Evolutionary conservation across 176 grass and related monocot species (phyloP).

Genomic region (Eremochloa ophiuroides): DNA sequence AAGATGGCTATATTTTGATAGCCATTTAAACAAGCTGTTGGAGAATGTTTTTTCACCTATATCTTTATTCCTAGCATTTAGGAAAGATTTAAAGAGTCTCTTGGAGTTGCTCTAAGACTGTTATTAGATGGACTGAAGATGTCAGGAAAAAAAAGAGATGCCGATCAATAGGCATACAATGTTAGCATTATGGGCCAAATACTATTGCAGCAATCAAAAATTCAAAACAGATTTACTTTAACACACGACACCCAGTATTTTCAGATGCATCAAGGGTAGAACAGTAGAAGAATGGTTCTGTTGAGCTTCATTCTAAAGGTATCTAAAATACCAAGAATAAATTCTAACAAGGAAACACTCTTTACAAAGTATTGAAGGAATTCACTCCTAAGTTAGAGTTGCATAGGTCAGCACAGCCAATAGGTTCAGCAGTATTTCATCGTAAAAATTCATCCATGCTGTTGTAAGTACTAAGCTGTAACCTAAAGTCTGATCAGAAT

Average conservation of each 20-base stretch:
- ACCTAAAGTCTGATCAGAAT: slow-evolving; percentile 21
- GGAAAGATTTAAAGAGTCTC: too few species aligned
- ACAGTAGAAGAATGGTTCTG: neutral
- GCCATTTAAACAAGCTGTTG: too few species aligned
- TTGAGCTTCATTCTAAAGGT: neutral
- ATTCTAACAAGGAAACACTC: slow-evolving; percentile 13
- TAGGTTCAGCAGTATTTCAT: slow-evolving; percentile 1
- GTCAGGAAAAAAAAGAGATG: too few species aligned
- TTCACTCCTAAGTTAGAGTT: slow-evolving; percentile 1
- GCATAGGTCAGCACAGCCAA: neutral
- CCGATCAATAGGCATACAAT: neutral
- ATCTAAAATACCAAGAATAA: slow-evolving; percentile 8
- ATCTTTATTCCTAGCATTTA: too few species aligned
- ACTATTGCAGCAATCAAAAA: slow-evolving; percentile 22
- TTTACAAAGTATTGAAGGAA: slow-evolving; percentile 1
- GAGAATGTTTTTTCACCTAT: too few species aligned
- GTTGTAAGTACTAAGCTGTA: slow-evolving; percentile 18
- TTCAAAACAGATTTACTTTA: slow-evolving; percentile 9
- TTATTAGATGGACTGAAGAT: neutral
- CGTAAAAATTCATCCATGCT: neutral
- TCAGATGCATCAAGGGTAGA: neutral
- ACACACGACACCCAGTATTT: neutral
- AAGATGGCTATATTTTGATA: too few species aligned
- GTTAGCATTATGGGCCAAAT: neutral
- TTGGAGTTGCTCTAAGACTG: too few species aligned